A percentile compares a stretch with the other conserved stretches of the same genome.
Conservation (phyloP, 2,329 filamentous ascomycete species). For the Dendrostoma leiphaemia region DNA sequence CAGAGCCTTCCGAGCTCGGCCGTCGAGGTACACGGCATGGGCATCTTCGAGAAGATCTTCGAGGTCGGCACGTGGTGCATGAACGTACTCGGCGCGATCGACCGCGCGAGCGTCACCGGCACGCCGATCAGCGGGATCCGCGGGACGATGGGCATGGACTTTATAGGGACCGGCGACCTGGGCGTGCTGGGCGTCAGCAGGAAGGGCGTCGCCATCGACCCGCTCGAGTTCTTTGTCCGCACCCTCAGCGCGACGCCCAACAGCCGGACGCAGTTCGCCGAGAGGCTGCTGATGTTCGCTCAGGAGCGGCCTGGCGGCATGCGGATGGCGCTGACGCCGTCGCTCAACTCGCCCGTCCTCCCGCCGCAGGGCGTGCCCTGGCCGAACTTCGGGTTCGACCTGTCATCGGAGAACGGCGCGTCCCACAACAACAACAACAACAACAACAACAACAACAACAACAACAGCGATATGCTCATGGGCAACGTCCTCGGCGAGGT, state of each 20-base stretch:
- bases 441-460: too few species aligned
- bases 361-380: slow-evolving; percentile 14
- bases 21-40: slow-evolving; percentile 48
- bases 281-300: slow-evolving; percentile 40
- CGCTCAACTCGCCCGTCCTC: slow-evolving; percentile 22
- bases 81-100: slow-evolving; percentile 39
- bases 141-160: slow-evolving; percentile 29
- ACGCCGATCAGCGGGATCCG: slow-evolving; percentile 18
- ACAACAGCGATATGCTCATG: neutral
- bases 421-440: too few species aligned
- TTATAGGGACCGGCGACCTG: slow-evolving; percentile 29
- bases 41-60: slow-evolving; percentile 50
- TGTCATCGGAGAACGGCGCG: too few species aligned
- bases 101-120: slow-evolving; percentile 26
- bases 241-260: slow-evolving; percentile 43
- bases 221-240: slow-evolving; percentile 42
- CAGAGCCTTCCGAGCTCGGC: slow-evolving; percentile 38
- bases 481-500: slow-evolving; percentile 14
- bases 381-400: neutral
- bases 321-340: slow-evolving; percentile 32
- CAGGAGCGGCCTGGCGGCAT: slow-evolving; percentile 37
- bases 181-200: slow-evolving; percentile 31
- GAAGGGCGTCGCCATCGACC: slow-evolving; percentile 34
- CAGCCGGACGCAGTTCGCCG: slow-evolving; percentile 40
- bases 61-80: slow-evolving; percentile 45